Percentiles rank a stretch among this genome's conserved stretches.
phyloP scores from a whole-genome alignment of 1,284 basidiomycete species.

The Papiliotrema flavescens region DNA sequence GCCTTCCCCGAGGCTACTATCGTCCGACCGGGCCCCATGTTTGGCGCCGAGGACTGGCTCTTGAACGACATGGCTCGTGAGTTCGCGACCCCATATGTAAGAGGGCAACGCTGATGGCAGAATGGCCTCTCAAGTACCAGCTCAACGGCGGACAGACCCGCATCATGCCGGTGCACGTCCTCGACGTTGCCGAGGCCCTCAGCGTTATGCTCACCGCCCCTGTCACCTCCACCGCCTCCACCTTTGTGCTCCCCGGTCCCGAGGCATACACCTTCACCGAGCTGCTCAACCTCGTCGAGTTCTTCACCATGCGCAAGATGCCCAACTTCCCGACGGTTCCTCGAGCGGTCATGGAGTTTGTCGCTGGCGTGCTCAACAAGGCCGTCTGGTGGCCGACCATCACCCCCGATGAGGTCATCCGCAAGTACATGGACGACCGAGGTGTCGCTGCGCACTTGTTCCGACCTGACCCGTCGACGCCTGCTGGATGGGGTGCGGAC shows the following conservation, averaged over 20 bases:
- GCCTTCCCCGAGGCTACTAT: constrained; percentile 87
- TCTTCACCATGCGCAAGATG: constrained; percentile 71
- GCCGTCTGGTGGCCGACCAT: constrained; percentile 89
- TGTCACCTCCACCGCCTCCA: constrained; percentile 60
- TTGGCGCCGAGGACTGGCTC: constrained; percentile 90
- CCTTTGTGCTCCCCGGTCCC: constrained; percentile 83
- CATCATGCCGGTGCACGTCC: constrained; percentile 86
- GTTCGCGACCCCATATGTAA: constrained; percentile 37
- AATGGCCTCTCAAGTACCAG: constrained; percentile 92
- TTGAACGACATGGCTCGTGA: constrained; percentile 87
- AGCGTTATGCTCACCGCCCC: constrained; percentile 68
- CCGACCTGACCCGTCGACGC: constrained; percentile 19
- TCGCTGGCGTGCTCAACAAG: constrained; percentile 66
- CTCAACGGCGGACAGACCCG: constrained; percentile 83
- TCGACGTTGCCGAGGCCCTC: constrained; percentile 92
- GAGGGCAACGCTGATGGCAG: constrained; percentile 49
- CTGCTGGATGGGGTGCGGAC: constrained; percentile 50
- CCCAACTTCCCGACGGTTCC: constrained; percentile 70
- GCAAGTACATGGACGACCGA: constrained; percentile 80
- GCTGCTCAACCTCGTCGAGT: constrained; percentile 74
- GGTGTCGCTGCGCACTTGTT: constrained; percentile 60
- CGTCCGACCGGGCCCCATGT: constrained; percentile 80
- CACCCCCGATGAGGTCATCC: constrained; percentile 83
- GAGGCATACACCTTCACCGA: constrained; percentile 81
- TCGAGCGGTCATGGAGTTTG: constrained; percentile 63